A percentile compares a stretch with the other conserved stretches of the same genome.
phyloP scores from a whole-genome alignment of 2,329 filamentous ascomycete species.

The Calonectria hongkongensis region DNA sequence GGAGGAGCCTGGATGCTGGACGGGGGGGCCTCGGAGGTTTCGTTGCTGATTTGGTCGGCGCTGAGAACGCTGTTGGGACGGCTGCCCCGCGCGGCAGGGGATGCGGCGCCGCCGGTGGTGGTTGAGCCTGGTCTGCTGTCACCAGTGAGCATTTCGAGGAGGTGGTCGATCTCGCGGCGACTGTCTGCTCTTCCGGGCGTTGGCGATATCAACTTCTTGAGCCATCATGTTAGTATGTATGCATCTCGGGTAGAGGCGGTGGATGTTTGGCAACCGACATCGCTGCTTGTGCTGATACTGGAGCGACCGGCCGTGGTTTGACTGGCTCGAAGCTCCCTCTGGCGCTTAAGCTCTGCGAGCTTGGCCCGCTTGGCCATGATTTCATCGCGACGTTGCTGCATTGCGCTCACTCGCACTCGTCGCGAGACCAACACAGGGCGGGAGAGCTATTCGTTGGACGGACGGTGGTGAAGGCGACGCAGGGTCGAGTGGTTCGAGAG shows the following conservation, averaged over 20 bases:
- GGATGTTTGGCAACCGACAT: conserved; percentile 73
- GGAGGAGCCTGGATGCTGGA: conserved; percentile 61
- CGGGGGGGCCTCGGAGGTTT: conserved; percentile 78
- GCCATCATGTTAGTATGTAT: conserved; percentile 40
- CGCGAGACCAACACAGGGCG: conserved; percentile 59
- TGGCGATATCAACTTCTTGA: conserved; percentile 75
- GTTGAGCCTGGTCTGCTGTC: conserved; percentile 84
- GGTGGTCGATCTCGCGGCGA: conserved; percentile 85
- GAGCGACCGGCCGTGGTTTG: conserved; percentile 83
- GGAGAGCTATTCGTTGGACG: conserved; percentile 49
- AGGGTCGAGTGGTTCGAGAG: conserved; percentile 17
- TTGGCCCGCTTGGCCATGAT: conserved; percentile 97
- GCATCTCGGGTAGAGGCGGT: conserved; percentile 42
- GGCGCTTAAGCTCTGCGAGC: conserved; percentile 95
- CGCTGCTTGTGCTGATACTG: conserved; percentile 80
- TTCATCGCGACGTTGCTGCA: conserved; percentile 93
- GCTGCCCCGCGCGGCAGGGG: conserved; percentile 81
- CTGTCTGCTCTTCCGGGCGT: conserved; percentile 81
- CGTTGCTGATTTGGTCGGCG: conserved; percentile 86
- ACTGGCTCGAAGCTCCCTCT: conserved; percentile 88
- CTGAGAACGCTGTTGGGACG: conserved; percentile 92
- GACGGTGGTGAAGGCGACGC: conserved; percentile 24
- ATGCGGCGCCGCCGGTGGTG: conserved; percentile 77
- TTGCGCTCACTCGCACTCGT: conserved; percentile 70
- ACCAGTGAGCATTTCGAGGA: conserved; percentile 89